Conservation (phyloP, 73 alveolate species). For the Paramecium sexaurelia region DNA sequence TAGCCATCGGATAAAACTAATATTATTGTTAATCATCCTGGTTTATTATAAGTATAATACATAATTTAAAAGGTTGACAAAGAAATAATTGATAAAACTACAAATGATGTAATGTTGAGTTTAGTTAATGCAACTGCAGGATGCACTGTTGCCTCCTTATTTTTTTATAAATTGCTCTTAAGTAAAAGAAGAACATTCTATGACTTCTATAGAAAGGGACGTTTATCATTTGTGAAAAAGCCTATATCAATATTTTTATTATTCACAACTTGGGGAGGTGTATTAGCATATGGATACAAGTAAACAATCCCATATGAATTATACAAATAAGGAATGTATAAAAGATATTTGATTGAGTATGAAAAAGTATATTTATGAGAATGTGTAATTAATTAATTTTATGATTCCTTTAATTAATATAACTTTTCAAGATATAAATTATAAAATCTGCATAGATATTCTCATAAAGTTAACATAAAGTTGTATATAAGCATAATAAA, state of each 20-base stretch:
- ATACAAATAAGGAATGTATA: neutral
- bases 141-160: neutral
- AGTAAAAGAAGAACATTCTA: constrained; percentile 32
- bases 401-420: no score
- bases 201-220: neutral
- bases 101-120: neutral
- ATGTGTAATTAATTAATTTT: no score
- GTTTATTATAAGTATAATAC: neutral
- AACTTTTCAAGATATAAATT: neutral
- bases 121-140: constrained; percentile 24
- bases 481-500: no score
- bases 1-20: neutral
- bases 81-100: neutral
- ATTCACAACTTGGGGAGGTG: neutral
- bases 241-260: neutral
- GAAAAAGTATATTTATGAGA: neutral
- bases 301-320: constrained; percentile 5
- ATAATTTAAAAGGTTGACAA: neutral
- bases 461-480: no score
- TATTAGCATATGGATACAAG: neutral
- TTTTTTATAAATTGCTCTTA: constrained; percentile 9
- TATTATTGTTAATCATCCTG: neutral
- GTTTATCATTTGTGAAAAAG: neutral
- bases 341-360: constrained; percentile 15
- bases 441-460: no score